These are phyloP conservation scores for Trichoderma atroviride DNA, from an alignment of 2,329 filamentous ascomycete species.

Conservation along the genomic window DNA sequence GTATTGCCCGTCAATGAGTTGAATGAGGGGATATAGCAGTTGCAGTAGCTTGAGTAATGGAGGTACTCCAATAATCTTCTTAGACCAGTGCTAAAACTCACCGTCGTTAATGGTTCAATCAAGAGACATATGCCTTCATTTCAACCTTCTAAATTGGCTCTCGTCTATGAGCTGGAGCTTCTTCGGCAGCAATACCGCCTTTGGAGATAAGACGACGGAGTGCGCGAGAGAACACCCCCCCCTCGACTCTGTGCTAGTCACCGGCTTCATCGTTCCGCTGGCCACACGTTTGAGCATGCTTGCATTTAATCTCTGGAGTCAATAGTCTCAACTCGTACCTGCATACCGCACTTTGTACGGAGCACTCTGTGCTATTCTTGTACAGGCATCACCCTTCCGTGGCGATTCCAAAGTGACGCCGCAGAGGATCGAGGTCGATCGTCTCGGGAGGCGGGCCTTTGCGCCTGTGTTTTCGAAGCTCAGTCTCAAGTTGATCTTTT, in stretches of 20 bases:
- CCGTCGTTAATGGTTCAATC: neutral
- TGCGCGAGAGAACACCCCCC: conserved; percentile 5
- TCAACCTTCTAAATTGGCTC: conserved; percentile 8
- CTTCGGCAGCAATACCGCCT: conserved; percentile 13
- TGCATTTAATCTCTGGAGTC: conserved; percentile 17
- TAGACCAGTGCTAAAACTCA: neutral
- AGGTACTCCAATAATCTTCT: neutral
- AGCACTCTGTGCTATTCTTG: neutral
- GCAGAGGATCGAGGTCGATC: conserved; percentile 21
- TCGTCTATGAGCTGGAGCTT: conserved; percentile 5
- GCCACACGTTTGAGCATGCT: conserved; percentile 8
- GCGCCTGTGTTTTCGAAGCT: neutral
- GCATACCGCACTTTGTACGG: neutral
- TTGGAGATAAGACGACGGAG: conserved; percentile 7
- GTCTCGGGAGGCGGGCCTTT: conserved; percentile 19
- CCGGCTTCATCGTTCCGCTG: conserved; percentile 22
- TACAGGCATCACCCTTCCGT: neutral
- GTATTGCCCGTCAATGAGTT: neutral
- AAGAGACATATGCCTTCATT: conserved; percentile 6
- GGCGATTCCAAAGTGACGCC: neutral
- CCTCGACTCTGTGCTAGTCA: conserved; percentile 5
- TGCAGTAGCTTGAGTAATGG: neutral
- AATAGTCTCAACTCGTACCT: conserved; percentile 7
- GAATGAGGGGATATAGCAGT: neutral
- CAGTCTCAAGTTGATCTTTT: conserved; percentile 15